phyloP scores from a whole-genome alignment of 768 basidiomycete species.

The Auriscalpium orientale region DNA sequence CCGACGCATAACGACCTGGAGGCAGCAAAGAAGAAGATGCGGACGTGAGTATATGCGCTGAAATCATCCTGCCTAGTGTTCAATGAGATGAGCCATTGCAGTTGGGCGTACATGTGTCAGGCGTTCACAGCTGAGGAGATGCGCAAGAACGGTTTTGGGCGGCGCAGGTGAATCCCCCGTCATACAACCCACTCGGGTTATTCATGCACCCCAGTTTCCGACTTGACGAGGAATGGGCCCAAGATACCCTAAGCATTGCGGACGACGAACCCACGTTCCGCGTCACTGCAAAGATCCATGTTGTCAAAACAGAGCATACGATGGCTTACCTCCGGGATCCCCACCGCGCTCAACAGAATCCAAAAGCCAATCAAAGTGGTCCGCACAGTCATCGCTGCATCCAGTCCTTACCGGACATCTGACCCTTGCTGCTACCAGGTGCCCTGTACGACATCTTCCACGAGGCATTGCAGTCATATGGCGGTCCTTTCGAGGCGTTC shows the following conservation, averaged over 20 bases:
- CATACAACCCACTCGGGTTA: neutral
- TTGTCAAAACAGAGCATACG: neutral
- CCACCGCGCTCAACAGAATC: neutral
- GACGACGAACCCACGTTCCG: neutral
- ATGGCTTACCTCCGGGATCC: neutral
- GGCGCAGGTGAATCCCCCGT: neutral
- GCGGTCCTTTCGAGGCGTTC: neutral
- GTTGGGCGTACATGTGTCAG: constrained; percentile 1
- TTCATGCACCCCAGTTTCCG: neutral
- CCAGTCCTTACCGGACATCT: too few species aligned
- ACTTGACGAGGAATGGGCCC: neutral
- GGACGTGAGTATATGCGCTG: neutral
- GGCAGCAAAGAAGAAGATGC: neutral
- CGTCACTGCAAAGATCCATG: neutral
- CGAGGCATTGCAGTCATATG: neutral
- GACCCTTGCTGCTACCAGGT: neutral
- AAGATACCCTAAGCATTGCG: neutral
- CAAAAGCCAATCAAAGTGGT: neutral
- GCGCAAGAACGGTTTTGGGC: neutral
- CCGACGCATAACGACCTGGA: neutral
- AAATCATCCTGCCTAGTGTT: neutral
- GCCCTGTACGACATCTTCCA: neutral
- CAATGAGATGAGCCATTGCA: neutral
- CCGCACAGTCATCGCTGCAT: neutral
- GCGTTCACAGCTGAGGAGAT: neutral